A percentile compares a stretch with the other conserved stretches of the same genome.
Evolutionary conservation across 2,329 filamentous ascomycete species (phyloP).

Genomic region (Pestalotiopsis sp.): DNA sequence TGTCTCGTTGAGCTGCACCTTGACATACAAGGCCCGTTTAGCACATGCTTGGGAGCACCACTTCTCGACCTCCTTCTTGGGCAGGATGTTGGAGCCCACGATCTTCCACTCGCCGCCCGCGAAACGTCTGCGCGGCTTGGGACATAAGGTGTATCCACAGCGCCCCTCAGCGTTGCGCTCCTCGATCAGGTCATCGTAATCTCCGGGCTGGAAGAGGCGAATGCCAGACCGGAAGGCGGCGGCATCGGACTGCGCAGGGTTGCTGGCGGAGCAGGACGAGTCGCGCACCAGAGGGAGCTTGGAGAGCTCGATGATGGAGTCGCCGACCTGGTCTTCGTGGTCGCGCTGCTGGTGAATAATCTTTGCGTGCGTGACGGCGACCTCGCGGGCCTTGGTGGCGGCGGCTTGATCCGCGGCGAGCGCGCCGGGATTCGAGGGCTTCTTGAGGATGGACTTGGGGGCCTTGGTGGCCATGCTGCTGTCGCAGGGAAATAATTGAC

Average conservation of each 20-base stretch:
- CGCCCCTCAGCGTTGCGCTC: constrained; percentile 83
- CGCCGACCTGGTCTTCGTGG: constrained; percentile 73
- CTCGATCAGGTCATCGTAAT: constrained; percentile 86
- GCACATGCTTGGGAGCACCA: constrained; percentile 88
- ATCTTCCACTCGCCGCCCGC: constrained; percentile 70
- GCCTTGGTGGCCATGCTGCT: constrained; percentile 27
- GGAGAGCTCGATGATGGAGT: constrained; percentile 72
- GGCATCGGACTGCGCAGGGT: constrained; percentile 60
- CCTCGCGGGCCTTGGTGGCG: constrained; percentile 51
- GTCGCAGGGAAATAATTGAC: not conserved
- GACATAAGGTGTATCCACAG: constrained; percentile 86
- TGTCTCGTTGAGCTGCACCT: constrained; percentile 83
- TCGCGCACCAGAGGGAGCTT: constrained; percentile 50
- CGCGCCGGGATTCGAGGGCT: constrained; percentile 42
- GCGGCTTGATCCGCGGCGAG: constrained; percentile 37
- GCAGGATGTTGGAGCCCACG: constrained; percentile 69
- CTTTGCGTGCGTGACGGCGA: constrained; percentile 80
- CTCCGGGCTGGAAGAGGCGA: constrained; percentile 76
- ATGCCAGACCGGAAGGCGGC: constrained; percentile 68
- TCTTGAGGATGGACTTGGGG: constrained; percentile 65
- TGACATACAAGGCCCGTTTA: constrained; percentile 78
- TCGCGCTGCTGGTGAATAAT: constrained; percentile 83
- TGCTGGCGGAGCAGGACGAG: constrained; percentile 20
- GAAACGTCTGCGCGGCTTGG: constrained; percentile 60
- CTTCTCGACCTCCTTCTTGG: constrained; percentile 72